phyloP scores from a whole-genome alignment of 2,329 filamentous ascomycete genomes.

The Talaromyces verruculosus region DNA sequence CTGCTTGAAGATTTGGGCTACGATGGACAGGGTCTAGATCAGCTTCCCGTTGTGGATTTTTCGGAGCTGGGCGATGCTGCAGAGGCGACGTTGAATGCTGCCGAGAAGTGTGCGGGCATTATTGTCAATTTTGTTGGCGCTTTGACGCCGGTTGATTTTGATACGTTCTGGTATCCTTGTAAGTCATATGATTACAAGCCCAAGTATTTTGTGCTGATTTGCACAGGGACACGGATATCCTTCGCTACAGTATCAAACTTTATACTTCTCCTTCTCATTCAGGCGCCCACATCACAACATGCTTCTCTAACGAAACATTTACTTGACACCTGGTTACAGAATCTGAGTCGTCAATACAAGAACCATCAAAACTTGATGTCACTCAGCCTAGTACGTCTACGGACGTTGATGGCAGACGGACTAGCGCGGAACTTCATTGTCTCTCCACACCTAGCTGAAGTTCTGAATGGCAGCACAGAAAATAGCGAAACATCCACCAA shows the following conservation, averaged over 20 bases:
- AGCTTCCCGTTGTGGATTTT: constrained; percentile 14
- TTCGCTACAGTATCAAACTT: constrained; percentile 19
- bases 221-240: constrained; percentile 16
- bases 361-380: constrained; percentile 9
- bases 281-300: constrained; percentile 14
- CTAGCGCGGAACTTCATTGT: constrained; percentile 13
- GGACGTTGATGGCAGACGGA: constrained; percentile 9
- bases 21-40: constrained; percentile 15
- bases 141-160: constrained; percentile 9
- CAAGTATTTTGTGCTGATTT: background rate
- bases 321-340: constrained; percentile 14
- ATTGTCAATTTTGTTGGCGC: constrained; percentile 20
- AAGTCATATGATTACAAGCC: background rate
- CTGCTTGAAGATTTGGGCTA: constrained; percentile 17
- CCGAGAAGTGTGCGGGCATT: constrained; percentile 19
- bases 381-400: constrained; percentile 12
- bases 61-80: constrained; percentile 17
- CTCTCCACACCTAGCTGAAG: constrained; percentile 6
- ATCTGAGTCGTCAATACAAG: constrained; percentile 12
- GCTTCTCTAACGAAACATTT: constrained; percentile 15
- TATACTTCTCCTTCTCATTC: constrained; percentile 14
- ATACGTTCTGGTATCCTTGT: constrained; percentile 19
- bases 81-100: constrained; percentile 19
- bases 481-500: background rate
- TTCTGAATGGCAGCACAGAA: background rate